These are phyloP conservation scores for Epichloe elymi DNA, from an alignment of 2,329 filamentous ascomycete species.

Conservation along the genomic window DNA sequence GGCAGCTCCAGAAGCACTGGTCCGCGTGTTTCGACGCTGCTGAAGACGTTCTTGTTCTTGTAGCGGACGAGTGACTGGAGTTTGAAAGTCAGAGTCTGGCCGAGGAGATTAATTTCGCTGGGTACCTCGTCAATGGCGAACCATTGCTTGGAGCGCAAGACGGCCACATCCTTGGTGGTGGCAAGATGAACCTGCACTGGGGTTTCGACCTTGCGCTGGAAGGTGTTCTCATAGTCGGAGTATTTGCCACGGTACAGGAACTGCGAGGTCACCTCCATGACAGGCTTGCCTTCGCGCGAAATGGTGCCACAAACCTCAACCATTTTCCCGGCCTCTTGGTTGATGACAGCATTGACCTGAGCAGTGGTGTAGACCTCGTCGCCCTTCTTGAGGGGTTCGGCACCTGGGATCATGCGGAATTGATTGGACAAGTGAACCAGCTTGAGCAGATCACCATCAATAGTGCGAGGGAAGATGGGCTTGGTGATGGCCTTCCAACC, in stretches of 20 bases:
- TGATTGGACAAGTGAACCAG: slow-evolving; percentile 93
- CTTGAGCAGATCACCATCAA: slow-evolving; percentile 91
- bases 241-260: slow-evolving; percentile 93
- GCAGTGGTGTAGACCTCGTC: slow-evolving; percentile 87
- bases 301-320: slow-evolving; percentile 99
- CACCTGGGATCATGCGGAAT: slow-evolving; percentile 96
- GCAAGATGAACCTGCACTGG: slow-evolving; percentile 85
- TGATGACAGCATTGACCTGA: slow-evolving; percentile 94
- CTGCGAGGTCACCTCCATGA: slow-evolving; percentile 98
- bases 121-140: slow-evolving; percentile 64
- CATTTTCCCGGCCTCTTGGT: slow-evolving; percentile 98
- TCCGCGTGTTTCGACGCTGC: slow-evolving; percentile 79
- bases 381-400: slow-evolving; percentile 87
- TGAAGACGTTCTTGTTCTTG: slow-evolving; percentile 90
- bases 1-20: slow-evolving; percentile 89
- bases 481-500: slow-evolving; percentile 99
- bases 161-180: slow-evolving; percentile 81
- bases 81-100: slow-evolving; percentile 91
- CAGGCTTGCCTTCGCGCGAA: slow-evolving; percentile 63
- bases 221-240: slow-evolving; percentile 92
- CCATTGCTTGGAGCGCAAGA: slow-evolving; percentile 95
- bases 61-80: slow-evolving; percentile 82
- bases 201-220: slow-evolving; percentile 93
- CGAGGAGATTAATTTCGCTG: slow-evolving; percentile 71
- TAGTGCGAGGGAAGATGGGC: slow-evolving; percentile 93